Evolutionary conservation across 2,329 filamentous ascomycete genomes (phyloP).

Genomic region (Coleophoma eucalyptorum): DNA sequence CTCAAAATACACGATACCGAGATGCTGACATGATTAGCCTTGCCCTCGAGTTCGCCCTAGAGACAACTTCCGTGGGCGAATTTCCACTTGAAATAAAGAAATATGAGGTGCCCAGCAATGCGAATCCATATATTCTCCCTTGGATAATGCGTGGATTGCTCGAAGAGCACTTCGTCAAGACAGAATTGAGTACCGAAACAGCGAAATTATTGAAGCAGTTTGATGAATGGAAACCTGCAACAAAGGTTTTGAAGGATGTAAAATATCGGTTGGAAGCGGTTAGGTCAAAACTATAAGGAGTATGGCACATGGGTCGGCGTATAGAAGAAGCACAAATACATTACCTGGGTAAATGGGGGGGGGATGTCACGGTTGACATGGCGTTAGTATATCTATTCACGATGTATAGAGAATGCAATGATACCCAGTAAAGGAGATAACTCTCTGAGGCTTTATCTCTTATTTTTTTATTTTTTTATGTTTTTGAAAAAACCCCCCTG

Average conservation of each 20-base stretch:
- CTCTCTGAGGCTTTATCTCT: too few relatives aligned
- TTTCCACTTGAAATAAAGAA: slow-evolving; percentile 47
- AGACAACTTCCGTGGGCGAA: slow-evolving; percentile 57
- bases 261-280: slow-evolving; percentile 93
- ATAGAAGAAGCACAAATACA: background rate
- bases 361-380: background rate
- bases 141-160: slow-evolving; percentile 94
- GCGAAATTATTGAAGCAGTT: slow-evolving; percentile 79
- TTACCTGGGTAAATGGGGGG: too few relatives aligned
- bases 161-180: slow-evolving; percentile 87
- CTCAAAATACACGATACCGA: background rate
- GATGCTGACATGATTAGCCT: slow-evolving; percentile 38
- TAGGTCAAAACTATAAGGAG: slow-evolving; percentile 65
- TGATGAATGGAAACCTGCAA: slow-evolving; percentile 87
- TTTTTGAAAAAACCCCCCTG: too few relatives aligned
- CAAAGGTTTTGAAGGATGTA: slow-evolving; percentile 91
- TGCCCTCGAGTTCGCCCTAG: slow-evolving; percentile 67
- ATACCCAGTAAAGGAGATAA: too few relatives aligned
- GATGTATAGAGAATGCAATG: too few relatives aligned
- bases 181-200: slow-evolving; percentile 73
- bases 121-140: slow-evolving; percentile 87
- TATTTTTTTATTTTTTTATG: too few relatives aligned
- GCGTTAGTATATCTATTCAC: background rate
- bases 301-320: background rate
- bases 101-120: slow-evolving; percentile 41